Conservation (phyloP, 2,329 filamentous ascomycete genomes). For the Coleophoma eucalyptorum region DNA sequence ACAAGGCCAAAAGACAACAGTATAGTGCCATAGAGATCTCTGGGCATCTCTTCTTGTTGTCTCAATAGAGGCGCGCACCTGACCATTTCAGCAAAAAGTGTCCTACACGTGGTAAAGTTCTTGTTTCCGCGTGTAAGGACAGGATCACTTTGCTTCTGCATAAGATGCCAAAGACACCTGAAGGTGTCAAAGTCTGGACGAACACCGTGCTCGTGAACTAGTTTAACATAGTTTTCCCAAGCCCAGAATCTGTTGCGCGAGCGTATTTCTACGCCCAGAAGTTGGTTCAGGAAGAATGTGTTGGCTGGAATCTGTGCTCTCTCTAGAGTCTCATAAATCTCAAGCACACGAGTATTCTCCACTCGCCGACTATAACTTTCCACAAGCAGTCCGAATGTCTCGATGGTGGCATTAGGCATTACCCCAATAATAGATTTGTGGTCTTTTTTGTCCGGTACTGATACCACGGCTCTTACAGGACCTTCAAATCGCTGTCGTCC, state of each 20-base stretch:
- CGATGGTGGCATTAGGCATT: slow-evolving; percentile 62
- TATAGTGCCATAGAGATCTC: slow-evolving; percentile 46
- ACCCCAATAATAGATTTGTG: slow-evolving; percentile 33
- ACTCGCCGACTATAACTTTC: slow-evolving; percentile 65
- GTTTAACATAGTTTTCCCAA: slow-evolving; percentile 18
- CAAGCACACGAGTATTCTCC: slow-evolving; percentile 51
- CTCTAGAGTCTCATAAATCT: slow-evolving; percentile 59
- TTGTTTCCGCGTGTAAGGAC: slow-evolving; percentile 3
- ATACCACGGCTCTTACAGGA: slow-evolving; percentile 10
- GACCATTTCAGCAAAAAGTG: slow-evolving; percentile 44
- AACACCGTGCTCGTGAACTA: slow-evolving; percentile 13
- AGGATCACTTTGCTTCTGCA: slow-evolving; percentile 20
- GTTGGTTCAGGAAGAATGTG: slow-evolving; percentile 75
- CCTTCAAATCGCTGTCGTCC: slow-evolving; percentile 4
- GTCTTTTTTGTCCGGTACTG: slow-evolving; percentile 8
- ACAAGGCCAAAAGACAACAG: slow-evolving; percentile 45
- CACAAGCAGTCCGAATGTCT: slow-evolving; percentile 75
- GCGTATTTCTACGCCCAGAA: slow-evolving; percentile 46
- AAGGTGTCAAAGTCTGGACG: slow-evolving; percentile 25
- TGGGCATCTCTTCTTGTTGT: slow-evolving; percentile 35
- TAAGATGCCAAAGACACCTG: slow-evolving; percentile 22
- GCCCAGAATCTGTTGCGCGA: slow-evolving; percentile 14
- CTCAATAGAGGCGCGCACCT: slow-evolving; percentile 32
- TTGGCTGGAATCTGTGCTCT: slow-evolving; percentile 63
- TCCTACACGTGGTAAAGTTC: slow-evolving; percentile 9